Base-by-base conservation (phyloP, 2,329 filamentous ascomycete species). In the Sporothrix mexicana region DNA sequence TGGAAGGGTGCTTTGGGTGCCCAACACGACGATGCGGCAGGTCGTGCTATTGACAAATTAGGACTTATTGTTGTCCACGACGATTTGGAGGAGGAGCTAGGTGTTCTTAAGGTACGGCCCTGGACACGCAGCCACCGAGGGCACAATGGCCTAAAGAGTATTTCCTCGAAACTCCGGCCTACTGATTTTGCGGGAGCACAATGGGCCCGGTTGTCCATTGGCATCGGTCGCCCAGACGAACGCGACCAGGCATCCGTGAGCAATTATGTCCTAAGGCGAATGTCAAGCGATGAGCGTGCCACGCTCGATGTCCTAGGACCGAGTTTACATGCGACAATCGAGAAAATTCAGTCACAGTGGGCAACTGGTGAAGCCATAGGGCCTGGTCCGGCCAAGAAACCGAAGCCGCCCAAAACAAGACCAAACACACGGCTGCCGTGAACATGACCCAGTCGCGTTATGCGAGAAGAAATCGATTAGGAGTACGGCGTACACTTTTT, bases 1-100 rank as follows among this genome's bases (percentile, higher is more conserved):
- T 94, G 92, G 85, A 62, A 43, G 20, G 72, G 59, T 12, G 72
- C 72, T 9, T 15, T 71, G 30, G 85, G 85, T 55, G 83, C 88
- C n/a, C 85, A 87, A 73, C 76, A 55, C 41, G 57, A n/a, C 75
- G 74, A 80, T 15, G 83, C 15, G 30, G 12, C 41, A n/a, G 57
- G 9, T 25, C 5, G 49, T 49, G 15, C 53, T 51, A 25, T 25
- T 67, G 53, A 51, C 30, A 47, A 15, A 17, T 41, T 57, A 12
- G 73, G 83, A 23, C 81, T 99, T 17, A 89, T 98, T 0, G 84
- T 98, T 13, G 84, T 98, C 23, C 94, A 98, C 80, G 95, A 98
- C 80, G 95, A 98, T 80, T 82, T 98, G 47, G 95, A 98, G 78
- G 85, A 88, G 57, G 83, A 87, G 2, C 79, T 94, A 1, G 94